Evolutionary conservation across 202 grass and related monocot genomes (phyloP).

Genomic region (Setaria viridis): DNA sequence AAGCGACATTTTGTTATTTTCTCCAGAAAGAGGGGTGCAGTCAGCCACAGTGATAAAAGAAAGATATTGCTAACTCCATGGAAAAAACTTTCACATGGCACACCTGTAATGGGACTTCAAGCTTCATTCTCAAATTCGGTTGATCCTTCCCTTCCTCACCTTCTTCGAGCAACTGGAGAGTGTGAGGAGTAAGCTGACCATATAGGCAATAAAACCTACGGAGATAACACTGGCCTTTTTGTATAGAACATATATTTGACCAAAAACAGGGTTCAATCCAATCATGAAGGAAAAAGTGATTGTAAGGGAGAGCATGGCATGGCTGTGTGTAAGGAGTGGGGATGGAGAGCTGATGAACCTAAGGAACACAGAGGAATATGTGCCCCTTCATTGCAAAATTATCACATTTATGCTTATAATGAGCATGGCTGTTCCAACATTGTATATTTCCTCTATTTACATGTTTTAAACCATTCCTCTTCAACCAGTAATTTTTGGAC

Average conservation of each 20-base stretch:
- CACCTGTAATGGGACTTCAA: slow-evolving; percentile 99
- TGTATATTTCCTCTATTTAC: not conserved
- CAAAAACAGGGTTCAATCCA: not conserved
- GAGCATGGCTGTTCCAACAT: slow-evolving; percentile 1
- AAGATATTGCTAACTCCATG: slow-evolving; percentile 18
- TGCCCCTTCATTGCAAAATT: slow-evolving; percentile 16
- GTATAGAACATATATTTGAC: not conserved
- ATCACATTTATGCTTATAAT: not conserved
- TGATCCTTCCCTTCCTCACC: slow-evolving; percentile 92
- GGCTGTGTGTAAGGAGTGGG: not conserved
- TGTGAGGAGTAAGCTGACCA: slow-evolving; percentile 34
- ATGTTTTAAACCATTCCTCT: slow-evolving; percentile 1
- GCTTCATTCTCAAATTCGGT: slow-evolving; percentile 91
- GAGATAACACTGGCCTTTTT: slow-evolving; percentile 15
- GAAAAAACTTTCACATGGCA: slow-evolving; percentile 3
- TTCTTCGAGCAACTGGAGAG: slow-evolving; percentile 92
- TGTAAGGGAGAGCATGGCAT: slow-evolving; percentile 2
- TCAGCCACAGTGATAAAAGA: not conserved
- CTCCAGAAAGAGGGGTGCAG: slow-evolving; percentile 1
- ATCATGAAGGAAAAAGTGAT: not conserved
- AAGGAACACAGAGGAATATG: not conserved
- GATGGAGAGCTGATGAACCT: not conserved
- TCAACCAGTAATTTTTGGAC: not conserved
- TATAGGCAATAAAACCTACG: slow-evolving; percentile 35
- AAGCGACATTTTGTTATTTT: not conserved